Percentiles rank a stretch among this genome's conserved stretches.
These are phyloP conservation scores for Phytophthora europaea DNA, from an alignment of 352 stramenopile genomes.

Conservation along the genomic window DNA sequence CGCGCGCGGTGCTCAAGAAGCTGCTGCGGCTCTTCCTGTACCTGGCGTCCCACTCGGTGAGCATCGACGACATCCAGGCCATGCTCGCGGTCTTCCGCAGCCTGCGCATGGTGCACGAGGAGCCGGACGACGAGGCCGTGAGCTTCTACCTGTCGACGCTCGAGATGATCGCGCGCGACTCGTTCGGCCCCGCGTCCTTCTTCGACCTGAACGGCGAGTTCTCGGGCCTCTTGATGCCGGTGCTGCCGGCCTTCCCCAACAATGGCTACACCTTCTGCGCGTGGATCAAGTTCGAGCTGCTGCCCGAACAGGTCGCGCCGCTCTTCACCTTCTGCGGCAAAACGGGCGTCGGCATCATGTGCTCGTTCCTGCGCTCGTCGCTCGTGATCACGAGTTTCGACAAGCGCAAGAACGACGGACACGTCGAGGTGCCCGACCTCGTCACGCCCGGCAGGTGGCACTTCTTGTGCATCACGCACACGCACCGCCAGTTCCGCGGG, in stretches of 20 bases:
- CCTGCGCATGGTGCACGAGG: constrained; percentile 70
- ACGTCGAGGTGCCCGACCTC: constrained; percentile 77
- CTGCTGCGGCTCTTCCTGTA: constrained; percentile 83
- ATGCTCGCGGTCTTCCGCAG: constrained; percentile 87
- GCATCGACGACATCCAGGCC: constrained; percentile 80
- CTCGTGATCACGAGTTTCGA: constrained; percentile 87
- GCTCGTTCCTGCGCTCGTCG: constrained; percentile 80
- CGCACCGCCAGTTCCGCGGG: constrained; percentile 84
- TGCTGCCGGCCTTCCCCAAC: constrained; percentile 78
- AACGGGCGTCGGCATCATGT: constrained; percentile 80
- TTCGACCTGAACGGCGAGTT: constrained; percentile 86
- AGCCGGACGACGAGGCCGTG: constrained; percentile 74
- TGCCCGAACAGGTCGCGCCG: constrained; percentile 74
- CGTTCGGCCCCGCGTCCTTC: constrained; percentile 84
- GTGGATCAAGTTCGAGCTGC: constrained; percentile 87
- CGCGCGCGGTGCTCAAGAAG: constrained; percentile 78
- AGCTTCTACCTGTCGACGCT: constrained; percentile 85
- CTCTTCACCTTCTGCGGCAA: constrained; percentile 88
- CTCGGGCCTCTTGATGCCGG: constrained; percentile 75
- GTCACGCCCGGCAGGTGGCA: constrained; percentile 79
- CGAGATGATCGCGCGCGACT: constrained; percentile 89
- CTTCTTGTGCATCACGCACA: constrained; percentile 87
- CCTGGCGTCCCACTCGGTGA: constrained; percentile 81
- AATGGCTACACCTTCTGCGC: constrained; percentile 89
- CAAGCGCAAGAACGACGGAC: constrained; percentile 89